Percentiles rank a stretch among this genome's conserved stretches.
phyloP scores from a whole-genome alignment of 2,329 filamentous ascomycete genomes.

The Aureobasidium sp. region DNA sequence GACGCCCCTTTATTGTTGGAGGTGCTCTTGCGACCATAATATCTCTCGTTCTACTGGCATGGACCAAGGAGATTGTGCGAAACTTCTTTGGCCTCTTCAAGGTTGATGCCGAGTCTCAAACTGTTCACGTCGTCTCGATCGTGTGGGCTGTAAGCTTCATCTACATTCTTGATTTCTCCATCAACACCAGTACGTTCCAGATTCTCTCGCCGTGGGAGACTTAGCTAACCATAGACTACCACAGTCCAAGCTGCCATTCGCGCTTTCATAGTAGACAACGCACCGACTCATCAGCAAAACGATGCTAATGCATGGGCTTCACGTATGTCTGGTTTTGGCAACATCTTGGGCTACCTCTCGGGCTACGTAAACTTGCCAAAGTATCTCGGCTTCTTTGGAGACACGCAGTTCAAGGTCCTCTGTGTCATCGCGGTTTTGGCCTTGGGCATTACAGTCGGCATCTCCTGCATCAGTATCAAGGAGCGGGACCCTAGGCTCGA shows the following conservation, averaged over 20 bases:
- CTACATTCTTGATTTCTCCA: slow-evolving; percentile 86
- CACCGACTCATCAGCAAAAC: slow-evolving; percentile 88
- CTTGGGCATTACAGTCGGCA: slow-evolving; percentile 59
- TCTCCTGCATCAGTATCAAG: slow-evolving; percentile 62
- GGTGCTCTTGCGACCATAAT: slow-evolving; percentile 43
- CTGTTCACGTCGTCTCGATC: slow-evolving; percentile 61
- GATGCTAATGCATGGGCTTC: slow-evolving; percentile 91
- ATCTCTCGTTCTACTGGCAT: slow-evolving; percentile 44
- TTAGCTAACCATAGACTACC: slow-evolving; percentile 12
- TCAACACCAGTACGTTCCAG: slow-evolving; percentile 67
- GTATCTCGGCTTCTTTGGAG: slow-evolving; percentile 70
- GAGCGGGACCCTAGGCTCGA: slow-evolving; percentile 77
- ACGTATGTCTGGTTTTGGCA: slow-evolving; percentile 76
- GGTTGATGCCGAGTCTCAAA: slow-evolving; percentile 56
- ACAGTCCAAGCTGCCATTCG: slow-evolving; percentile 81
- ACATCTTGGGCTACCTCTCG: slow-evolving; percentile 82
- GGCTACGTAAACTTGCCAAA: slow-evolving; percentile 75
- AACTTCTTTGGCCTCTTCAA: slow-evolving; percentile 63
- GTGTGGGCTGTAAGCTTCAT: slow-evolving; percentile 76
- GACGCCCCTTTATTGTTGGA: slow-evolving; percentile 46
- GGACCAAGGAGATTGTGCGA: slow-evolving; percentile 50
- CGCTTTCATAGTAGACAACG: slow-evolving; percentile 89
- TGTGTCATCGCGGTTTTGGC: slow-evolving; percentile 75
- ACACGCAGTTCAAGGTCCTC: slow-evolving; percentile 87
- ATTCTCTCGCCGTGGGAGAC: not conserved